Evolutionary conservation across 352 stramenopile genomes (phyloP), one percentile per base, ranked within the genome.

Genomic region (Phytophthora citricola): DNA sequence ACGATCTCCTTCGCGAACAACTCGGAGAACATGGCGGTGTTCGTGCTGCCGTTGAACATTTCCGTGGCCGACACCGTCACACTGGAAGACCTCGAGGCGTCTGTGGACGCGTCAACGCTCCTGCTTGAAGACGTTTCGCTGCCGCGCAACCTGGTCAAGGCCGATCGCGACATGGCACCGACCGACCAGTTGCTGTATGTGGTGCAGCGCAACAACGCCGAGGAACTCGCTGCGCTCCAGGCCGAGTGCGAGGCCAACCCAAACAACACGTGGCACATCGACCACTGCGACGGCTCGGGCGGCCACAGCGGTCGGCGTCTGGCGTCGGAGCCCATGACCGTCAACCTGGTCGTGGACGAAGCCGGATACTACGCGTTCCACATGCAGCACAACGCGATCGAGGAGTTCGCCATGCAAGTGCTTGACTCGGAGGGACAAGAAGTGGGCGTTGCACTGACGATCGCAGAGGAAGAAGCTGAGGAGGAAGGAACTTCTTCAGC

Each of bases 321-420:
- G 12, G 70, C 66, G 4, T 47, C 73, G 24, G 64, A 63, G 10
- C 64, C 61, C 7, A 82, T 82, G 63, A 66, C 64, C 3, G 63
- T 85, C 41, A 82, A 82, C 53, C 63, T 85, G 54, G 75, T 76
- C 3, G 64, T 85, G 15, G 38, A 68, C 31, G 56, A 69, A 36
- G 34, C 63, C 0, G 66, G 57, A 2, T 76, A 74, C 31, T 82
- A 79, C 45, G 76, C 73, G 32, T 65, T 85, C 47, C 76, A 85
- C 61, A 75, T 82, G 65, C 76, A 85, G 39, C 73, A 85, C 58
- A 79, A 85, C 36, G 76, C 76, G 11, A 69, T 82, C 10, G 66
- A 71, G 8, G 76, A 85, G 65, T 82, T 82, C 27, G 64, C 59
- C 15, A 80, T 82, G 70, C 66, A 73, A 73, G 58, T 76, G 36